Percentiles rank a stretch among this genome's conserved stretches.
These are phyloP conservation scores for Asparagopsis taxiformis DNA, from an alignment of 31 red algal genomes.

Conservation along the genomic window DNA sequence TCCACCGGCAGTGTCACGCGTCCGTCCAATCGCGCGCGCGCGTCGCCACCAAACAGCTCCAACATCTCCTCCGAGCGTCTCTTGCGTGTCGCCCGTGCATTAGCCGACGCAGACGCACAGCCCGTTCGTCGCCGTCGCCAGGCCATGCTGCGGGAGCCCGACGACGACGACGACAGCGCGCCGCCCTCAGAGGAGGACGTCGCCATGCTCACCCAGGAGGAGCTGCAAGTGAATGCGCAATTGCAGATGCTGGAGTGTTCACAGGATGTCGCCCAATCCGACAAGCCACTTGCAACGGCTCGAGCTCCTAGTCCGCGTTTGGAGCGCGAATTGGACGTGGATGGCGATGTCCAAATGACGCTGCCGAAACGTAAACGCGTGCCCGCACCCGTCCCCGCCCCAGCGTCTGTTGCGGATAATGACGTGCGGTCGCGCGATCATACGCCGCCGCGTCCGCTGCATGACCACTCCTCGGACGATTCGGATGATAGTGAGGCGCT, in stretches of 20 bases:
- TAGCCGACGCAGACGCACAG: too few relatives aligned
- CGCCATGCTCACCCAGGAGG: slow-evolving; percentile 2
- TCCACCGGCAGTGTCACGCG: neutral
- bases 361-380: too few relatives aligned
- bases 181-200: neutral
- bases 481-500: neutral
- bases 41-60: too few relatives aligned
- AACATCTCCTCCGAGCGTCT: too few relatives aligned
- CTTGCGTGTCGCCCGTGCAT: too few relatives aligned
- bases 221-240: slow-evolving; percentile 1
- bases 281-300: slow-evolving; percentile 1
- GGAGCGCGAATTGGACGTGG: neutral
- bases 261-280: slow-evolving; percentile 5
- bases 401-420: too few relatives aligned
- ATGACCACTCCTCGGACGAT: neutral
- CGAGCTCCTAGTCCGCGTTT: neutral
- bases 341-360: too few relatives aligned
- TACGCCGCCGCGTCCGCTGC: neutral
- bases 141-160: too few relatives aligned
- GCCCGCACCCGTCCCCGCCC: too few relatives aligned
- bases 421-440: too few relatives aligned
- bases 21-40: neutral
- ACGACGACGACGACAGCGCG: neutral
- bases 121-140: too few relatives aligned
- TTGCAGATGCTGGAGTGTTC: slow-evolving; percentile 12